Evolutionary conservation across 1,284 basidiomycete species (phyloP).

Genomic region (Phellopilus nigrolimitatus): DNA sequence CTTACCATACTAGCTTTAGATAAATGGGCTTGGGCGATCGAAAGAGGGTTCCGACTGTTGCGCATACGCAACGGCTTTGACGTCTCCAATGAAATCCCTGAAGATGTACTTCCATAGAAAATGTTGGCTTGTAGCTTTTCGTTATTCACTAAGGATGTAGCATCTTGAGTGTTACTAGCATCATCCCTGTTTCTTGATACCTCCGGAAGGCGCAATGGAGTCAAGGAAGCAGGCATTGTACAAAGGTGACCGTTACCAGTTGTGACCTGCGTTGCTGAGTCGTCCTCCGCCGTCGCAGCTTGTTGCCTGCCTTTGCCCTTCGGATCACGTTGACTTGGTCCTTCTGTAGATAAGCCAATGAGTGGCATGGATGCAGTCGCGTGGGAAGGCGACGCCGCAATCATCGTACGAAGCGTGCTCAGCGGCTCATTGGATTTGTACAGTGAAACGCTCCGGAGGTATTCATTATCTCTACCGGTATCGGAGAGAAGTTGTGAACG

Average conservation of each 20-base stretch:
- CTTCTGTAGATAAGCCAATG: not conserved
- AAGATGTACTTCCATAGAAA: too few species aligned
- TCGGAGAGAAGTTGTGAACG: not conserved
- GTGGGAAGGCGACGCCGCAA: not conserved
- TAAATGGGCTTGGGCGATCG: slow-evolving; percentile 15
- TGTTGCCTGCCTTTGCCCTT: slow-evolving; percentile 6
- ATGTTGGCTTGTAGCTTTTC: too few species aligned
- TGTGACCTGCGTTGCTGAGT: slow-evolving; percentile 1
- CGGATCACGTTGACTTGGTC: not conserved
- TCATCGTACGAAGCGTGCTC: too few species aligned
- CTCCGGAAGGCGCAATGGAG: not conserved
- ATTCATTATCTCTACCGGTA: not conserved
- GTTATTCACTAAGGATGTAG: not conserved
- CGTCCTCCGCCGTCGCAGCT: not conserved
- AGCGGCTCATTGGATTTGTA: not conserved
- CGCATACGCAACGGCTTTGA: too few species aligned
- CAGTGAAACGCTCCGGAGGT: not conserved
- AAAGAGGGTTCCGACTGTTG: slow-evolving; percentile 13
- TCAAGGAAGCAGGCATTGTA: not conserved
- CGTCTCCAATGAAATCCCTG: too few species aligned
- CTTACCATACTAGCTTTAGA: not conserved
- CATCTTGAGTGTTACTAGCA: not conserved
- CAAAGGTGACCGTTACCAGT: not conserved
- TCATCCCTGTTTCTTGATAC: not conserved
- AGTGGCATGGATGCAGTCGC: not conserved